Conservation (phyloP, 1,284 basidiomycete genomes). For the Ganoderma meredithae region DNA sequence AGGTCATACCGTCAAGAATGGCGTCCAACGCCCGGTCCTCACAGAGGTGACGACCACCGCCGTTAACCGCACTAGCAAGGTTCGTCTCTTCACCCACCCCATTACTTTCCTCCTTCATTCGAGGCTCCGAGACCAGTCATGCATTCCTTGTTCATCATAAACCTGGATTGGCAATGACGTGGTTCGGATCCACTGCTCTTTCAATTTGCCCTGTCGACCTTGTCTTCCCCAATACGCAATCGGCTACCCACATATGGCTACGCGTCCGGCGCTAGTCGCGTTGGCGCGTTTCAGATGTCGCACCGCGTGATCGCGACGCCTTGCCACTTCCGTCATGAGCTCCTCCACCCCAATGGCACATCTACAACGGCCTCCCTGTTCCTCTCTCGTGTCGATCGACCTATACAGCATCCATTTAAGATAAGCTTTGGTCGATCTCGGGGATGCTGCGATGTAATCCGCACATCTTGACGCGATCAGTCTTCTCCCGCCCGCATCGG, state of each 20-base stretch:
- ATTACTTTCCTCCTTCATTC: constrained; percentile 6
- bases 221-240: constrained; percentile 9
- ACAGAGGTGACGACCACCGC: constrained; percentile 75
- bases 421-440: constrained; percentile 4
- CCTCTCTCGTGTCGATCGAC: constrained; percentile 13
- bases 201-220: constrained; percentile 3
- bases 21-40: constrained; percentile 64
- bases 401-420: background rate
- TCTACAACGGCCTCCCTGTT: constrained; percentile 10
- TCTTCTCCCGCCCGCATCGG: constrained; percentile 1
- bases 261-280: constrained; percentile 31
- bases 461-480: constrained; percentile 2
- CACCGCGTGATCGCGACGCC: constrained; percentile 31
- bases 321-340: constrained; percentile 28
- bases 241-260: constrained; percentile 19
- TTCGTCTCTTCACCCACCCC: constrained; percentile 44
- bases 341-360: constrained; percentile 13
- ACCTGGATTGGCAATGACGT: constrained; percentile 6
- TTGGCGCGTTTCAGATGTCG: constrained; percentile 7
- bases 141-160: background rate
- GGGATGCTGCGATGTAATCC: background rate
- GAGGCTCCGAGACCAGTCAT: background rate
- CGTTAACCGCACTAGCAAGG: constrained; percentile 70
- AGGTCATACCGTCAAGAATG: constrained; percentile 50
- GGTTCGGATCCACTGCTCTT: constrained; percentile 1